Evolutionary conservation across 768 basidiomycete species (phyloP), one percentile per base, ranked within the genome.

Genomic region (Gloeostereum incarnatum): DNA sequence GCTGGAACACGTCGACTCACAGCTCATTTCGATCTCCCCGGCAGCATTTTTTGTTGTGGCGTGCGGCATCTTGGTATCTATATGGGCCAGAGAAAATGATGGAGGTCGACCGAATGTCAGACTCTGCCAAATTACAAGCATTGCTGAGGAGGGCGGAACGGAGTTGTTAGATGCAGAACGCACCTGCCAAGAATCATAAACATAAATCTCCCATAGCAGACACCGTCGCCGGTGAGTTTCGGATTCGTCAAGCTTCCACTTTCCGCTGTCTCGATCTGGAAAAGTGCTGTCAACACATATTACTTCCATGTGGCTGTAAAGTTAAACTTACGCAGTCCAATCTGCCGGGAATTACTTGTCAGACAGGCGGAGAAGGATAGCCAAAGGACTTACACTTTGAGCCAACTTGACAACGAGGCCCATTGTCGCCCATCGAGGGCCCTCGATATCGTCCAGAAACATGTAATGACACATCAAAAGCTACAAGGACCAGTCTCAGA

Each of bases 141-240:
- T 9, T 9, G 30, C 18, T 30, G 14, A 8, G 18, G 18, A 6
- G 25, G 0, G 10, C 11, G 19, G 9, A 26, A 31, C 27, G 36
- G 14, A 31, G 39, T n/a, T n/a, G n/a, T 20, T 20, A 10, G 31
- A 21, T 6, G 13, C 16, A 25, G 17, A 17, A 45, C 63, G 39
- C 48, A 79, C 81, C 74, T 80, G 78, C 75, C 75, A 79, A 2
- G 75, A 75, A 49, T 81, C 79, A 45, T 81, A 81, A 6, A 75
- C 75, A 46, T 75, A 63, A 33, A 81, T 58, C 48, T 83, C 80
- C 59, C 78, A 80, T 45, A 81, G 69, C 10, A 83, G 55, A 41
- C 69, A 68, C 19, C 78, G 67, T 43, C 79, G 64, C 51, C 69
- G 69, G 38, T 69, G 65, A 0, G 78, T 72, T 53, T 83, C 77